Conservation (phyloP, 2,329 filamentous ascomycete species). For the Xylariaceae sp. region DNA sequence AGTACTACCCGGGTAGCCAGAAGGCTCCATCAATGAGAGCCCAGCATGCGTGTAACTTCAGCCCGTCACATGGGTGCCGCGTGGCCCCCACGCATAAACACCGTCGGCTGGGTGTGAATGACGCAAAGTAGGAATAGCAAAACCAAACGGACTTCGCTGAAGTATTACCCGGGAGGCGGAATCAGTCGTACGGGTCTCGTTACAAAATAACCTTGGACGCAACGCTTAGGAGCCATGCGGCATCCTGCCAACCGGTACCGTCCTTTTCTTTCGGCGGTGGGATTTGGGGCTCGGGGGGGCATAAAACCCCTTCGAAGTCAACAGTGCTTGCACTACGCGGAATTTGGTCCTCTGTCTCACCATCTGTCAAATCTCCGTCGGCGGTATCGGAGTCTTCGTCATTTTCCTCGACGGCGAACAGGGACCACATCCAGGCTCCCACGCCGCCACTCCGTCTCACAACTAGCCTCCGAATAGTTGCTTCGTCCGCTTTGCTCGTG, state of each 20-base stretch:
- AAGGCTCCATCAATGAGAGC: constrained; percentile 1
- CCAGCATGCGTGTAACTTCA: constrained; percentile 8
- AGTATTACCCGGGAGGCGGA: constrained; percentile 2
- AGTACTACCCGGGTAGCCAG: background rate
- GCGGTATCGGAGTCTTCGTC: constrained; percentile 47
- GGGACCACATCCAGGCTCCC: constrained; percentile 59
- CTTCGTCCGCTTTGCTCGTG: constrained; percentile 53
- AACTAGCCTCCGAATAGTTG: constrained; percentile 53
- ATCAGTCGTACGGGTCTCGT: constrained; percentile 35
- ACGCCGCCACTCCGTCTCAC: constrained; percentile 48
- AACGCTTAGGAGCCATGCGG: constrained; percentile 63
- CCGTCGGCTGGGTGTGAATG: background rate
- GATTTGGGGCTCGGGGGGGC: constrained; percentile 42
- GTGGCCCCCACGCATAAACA: constrained; percentile 4
- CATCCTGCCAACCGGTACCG: constrained; percentile 60
- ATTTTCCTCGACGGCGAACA: constrained; percentile 60
- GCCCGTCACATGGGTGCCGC: constrained; percentile 7
- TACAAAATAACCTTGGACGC: constrained; percentile 59
- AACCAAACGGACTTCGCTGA: constrained; percentile 1
- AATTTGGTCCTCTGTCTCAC: constrained; percentile 36
- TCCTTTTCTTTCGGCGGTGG: constrained; percentile 50
- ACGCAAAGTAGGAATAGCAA: constrained; percentile 1
- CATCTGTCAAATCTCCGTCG: constrained; percentile 36
- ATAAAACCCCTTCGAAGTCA: constrained; percentile 40
- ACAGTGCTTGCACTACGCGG: constrained; percentile 38